Conservation (phyloP, 352 stramenopile species). For the Globisporangium heterothallicum region DNA sequence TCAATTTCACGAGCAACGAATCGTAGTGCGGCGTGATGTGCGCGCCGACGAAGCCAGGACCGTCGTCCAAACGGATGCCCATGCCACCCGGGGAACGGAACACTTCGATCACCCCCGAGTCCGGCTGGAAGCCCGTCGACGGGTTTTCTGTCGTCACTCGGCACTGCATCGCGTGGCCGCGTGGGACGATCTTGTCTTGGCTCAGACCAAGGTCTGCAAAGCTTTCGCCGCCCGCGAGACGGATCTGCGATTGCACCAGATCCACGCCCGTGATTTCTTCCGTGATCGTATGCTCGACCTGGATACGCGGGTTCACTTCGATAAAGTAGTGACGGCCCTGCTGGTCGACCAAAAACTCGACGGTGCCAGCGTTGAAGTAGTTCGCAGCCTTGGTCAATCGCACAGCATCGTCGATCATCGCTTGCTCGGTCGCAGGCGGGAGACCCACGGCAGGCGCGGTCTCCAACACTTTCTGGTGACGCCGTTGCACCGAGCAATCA, state of each 20-base stretch:
- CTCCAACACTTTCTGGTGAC: slow-evolving; percentile 98
- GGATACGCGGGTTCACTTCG: slow-evolving; percentile 98
- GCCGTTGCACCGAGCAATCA: slow-evolving; percentile 97
- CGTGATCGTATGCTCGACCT: slow-evolving; percentile 93
- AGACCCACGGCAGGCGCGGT: slow-evolving; percentile 89
- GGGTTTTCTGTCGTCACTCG: slow-evolving; percentile 96
- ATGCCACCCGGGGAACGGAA: slow-evolving; percentile 94
- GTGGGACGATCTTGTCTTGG: slow-evolving; percentile 91
- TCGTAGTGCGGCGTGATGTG: slow-evolving; percentile 98
- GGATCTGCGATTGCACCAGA: slow-evolving; percentile 96
- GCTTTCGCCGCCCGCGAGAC: slow-evolving; percentile 89
- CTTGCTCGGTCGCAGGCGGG: slow-evolving; percentile 71
- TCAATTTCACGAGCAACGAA: slow-evolving; percentile 97
- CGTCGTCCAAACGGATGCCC: slow-evolving; percentile 95
- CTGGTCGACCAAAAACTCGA: slow-evolving; percentile 98
- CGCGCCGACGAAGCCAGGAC: slow-evolving; percentile 93
- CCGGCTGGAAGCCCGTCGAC: slow-evolving; percentile 92
- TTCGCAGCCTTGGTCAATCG: slow-evolving; percentile 87
- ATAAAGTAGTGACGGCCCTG: slow-evolving; percentile 94
- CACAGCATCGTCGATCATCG: slow-evolving; percentile 92
- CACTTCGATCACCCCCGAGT: slow-evolving; percentile 96
- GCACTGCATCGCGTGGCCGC: slow-evolving; percentile 95
- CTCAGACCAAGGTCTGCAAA: slow-evolving; percentile 92
- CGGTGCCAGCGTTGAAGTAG: slow-evolving; percentile 96
- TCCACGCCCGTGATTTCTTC: slow-evolving; percentile 94